phyloP scores from a whole-genome alignment of 768 basidiomycete species.

The Coprinopsis strossmayeri region DNA sequence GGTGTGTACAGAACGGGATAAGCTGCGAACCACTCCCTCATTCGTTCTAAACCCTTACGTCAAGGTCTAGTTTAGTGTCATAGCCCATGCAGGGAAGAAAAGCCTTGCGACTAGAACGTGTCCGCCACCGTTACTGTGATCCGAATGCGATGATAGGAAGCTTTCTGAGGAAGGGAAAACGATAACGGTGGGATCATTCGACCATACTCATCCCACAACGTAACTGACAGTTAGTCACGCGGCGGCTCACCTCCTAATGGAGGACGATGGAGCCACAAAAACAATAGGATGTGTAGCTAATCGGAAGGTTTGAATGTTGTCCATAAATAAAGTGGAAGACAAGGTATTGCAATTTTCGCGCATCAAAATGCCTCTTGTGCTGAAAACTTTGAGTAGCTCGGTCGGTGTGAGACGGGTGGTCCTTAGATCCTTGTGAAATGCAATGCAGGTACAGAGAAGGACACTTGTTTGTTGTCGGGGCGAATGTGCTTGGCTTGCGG shows the following conservation, averaged over 20 bases:
- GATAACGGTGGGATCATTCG: not conserved
- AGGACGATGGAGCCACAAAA: too few relatives aligned
- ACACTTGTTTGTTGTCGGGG: constrained; percentile 5
- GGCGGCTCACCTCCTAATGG: too few relatives aligned
- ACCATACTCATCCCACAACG: too few relatives aligned
- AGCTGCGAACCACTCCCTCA: too few relatives aligned
- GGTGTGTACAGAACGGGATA: too few relatives aligned
- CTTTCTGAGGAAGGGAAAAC: not conserved
- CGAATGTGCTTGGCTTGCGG: constrained; percentile 1
- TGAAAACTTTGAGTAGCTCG: not conserved
- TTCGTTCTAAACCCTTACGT: constrained; percentile 1
- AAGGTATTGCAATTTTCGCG: not conserved
- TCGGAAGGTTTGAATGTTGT: not conserved
- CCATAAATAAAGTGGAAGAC: not conserved
- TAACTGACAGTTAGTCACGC: too few relatives aligned
- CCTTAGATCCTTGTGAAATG: not conserved
- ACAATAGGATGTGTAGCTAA: too few relatives aligned
- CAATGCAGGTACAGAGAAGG: not conserved
- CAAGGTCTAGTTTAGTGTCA: not conserved
- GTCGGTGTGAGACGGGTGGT: not conserved
- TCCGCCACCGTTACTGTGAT: not conserved
- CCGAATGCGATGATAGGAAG: constrained; percentile 1
- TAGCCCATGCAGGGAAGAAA: not conserved
- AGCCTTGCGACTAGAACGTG: not conserved
- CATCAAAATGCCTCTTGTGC: not conserved